A percentile compares a stretch with the other conserved stretches of the same genome.
Conservation (phyloP, 108 stramenopile species). For the Skeletonema grethae region DNA sequence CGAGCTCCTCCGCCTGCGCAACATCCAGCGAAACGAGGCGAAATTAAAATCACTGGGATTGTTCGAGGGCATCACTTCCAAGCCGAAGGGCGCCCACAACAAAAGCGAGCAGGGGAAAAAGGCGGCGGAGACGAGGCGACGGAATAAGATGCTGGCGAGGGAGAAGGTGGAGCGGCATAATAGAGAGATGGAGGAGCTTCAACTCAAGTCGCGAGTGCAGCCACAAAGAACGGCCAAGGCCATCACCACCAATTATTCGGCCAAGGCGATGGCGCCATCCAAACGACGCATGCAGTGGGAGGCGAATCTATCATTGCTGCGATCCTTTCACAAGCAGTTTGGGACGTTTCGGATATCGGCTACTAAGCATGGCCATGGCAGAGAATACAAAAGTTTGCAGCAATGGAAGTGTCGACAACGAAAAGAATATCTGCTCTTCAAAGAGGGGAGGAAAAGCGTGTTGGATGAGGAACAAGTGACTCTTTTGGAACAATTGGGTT, state of each 20-base stretch:
- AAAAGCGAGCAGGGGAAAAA: background rate
- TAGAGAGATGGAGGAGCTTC: background rate
- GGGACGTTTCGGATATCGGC: background rate
- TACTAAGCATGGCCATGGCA: background rate
- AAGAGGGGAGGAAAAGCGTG: conserved; percentile 3
- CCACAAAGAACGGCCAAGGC: conserved; percentile 7
- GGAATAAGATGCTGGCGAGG: background rate
- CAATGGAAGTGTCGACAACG: conserved; percentile 5
- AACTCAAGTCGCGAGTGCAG: background rate
- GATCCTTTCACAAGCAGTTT: background rate
- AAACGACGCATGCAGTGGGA: conserved; percentile 4
- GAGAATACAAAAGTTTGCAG: background rate
- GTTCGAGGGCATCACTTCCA: background rate
- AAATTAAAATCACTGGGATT: conserved; percentile 35
- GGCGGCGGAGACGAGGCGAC: conserved; percentile 4
- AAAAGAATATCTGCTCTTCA: background rate
- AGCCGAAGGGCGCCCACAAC: background rate
- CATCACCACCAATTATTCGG: background rate
- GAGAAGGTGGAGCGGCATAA: background rate
- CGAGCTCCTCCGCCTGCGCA: conserved; percentile 36
- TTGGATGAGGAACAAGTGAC: conserved; percentile 4
- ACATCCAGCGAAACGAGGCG: conserved; percentile 50
- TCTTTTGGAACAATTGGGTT: background rate
- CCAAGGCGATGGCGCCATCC: background rate
- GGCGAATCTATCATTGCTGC: background rate